Conservation (phyloP, 768 basidiomycete genomes). For the Coprinopsis cinerea region DNA sequence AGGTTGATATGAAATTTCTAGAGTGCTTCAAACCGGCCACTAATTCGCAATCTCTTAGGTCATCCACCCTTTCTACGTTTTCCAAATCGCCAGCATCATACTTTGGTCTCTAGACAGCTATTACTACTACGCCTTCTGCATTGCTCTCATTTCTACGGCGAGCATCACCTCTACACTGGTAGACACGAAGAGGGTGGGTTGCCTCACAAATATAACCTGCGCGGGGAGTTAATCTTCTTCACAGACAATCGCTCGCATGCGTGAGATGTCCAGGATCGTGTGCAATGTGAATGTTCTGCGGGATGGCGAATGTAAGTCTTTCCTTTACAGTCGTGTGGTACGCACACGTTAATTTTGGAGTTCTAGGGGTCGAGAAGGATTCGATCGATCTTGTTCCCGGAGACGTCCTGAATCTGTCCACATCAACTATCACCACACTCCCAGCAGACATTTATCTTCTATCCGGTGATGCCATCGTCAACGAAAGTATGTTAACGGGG, state of each 20-base stretch:
- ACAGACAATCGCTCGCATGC: conserved; percentile 89
- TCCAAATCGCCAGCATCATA: conserved; percentile 92
- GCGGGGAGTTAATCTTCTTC: not conserved
- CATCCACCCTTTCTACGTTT: conserved; percentile 97
- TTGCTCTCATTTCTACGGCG: conserved; percentile 81
- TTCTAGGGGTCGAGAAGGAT: conserved; percentile 67
- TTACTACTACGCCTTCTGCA: conserved; percentile 96
- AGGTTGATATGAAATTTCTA: conserved; percentile 47
- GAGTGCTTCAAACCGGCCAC: not conserved
- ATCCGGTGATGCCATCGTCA: conserved; percentile 95
- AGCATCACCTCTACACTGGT: conserved; percentile 83
- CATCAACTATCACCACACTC: conserved; percentile 62
- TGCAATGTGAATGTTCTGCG: conserved; percentile 70
- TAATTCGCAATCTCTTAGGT: conserved; percentile 37
- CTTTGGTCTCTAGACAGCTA: conserved; percentile 96
- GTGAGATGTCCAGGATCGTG: conserved; percentile 89
- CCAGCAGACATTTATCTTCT: conserved; percentile 91
- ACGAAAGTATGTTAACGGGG: conserved; percentile 98
- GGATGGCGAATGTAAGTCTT: conserved; percentile 70
- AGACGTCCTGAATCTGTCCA: conserved; percentile 86
- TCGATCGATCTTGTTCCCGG: conserved; percentile 85
- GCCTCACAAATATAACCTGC: conserved; percentile 4
- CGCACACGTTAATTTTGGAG: no score
- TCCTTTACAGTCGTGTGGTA: no score
- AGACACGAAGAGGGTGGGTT: conserved; percentile 83